A percentile compares a stretch with the other conserved stretches of the same genome.
Evolutionary conservation across 495 filamentous ascomycete genomes (phyloP).

Genomic region (Chaetomium tenue): DNA sequence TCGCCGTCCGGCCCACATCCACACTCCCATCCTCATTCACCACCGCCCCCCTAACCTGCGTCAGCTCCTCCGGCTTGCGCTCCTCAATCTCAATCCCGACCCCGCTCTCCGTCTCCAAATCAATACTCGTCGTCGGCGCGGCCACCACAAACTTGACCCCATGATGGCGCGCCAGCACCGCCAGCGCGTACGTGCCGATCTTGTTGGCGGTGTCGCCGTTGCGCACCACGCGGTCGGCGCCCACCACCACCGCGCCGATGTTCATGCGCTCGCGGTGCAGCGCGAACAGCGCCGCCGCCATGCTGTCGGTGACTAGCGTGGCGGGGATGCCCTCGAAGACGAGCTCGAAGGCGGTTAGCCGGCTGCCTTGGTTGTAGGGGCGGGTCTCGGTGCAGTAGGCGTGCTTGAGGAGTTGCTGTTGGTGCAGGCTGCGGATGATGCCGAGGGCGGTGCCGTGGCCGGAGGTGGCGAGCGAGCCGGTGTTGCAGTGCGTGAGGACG

Average conservation of each 20-base stretch:
- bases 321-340: conserved; percentile 91
- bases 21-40: conserved; percentile 51
- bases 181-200: conserved; percentile 92
- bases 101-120: conserved; percentile 73
- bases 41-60: conserved; percentile 71
- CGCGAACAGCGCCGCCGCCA: conserved; percentile 79
- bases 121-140: conserved; percentile 90
- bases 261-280: conserved; percentile 54
- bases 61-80: conserved; percentile 73
- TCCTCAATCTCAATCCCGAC: conserved; percentile 83
- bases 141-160: conserved; percentile 93
- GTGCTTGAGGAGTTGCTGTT: conserved; percentile 61
- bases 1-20: conserved; percentile 55
- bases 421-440: conserved; percentile 81
- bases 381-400: conserved; percentile 96
- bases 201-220: conserved; percentile 99
- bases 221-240: conserved; percentile 89
- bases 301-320: conserved; percentile 92
- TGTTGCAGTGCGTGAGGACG: conserved; percentile 95
- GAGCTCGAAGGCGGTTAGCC: conserved; percentile 92
- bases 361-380: conserved; percentile 95
- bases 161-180: conserved; percentile 81
- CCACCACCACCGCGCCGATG: conserved; percentile 85
- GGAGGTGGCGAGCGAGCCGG: conserved; percentile 93
- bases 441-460: conserved; percentile 95